Percentiles rank a stretch among this genome's conserved stretches.
Evolutionary conservation across 2,329 filamentous ascomycete genomes (phyloP).

Genomic region (Beauveria sp.): DNA sequence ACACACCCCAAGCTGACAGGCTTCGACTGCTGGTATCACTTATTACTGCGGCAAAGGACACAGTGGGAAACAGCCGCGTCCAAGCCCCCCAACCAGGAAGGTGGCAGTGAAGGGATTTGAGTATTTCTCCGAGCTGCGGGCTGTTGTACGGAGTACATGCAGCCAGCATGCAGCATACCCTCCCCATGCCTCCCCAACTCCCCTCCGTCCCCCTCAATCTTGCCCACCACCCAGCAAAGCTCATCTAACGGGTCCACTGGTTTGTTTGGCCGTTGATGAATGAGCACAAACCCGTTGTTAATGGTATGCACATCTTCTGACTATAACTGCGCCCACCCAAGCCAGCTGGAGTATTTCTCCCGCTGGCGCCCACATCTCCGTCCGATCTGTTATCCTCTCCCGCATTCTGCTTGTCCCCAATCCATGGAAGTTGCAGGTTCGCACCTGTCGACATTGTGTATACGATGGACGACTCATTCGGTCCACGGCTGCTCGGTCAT

Average conservation of each 20-base stretch:
- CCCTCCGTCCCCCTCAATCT: no score
- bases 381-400: neutral
- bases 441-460: no score
- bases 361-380: no score
- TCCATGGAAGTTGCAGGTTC: neutral
- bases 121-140: no score
- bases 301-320: neutral
- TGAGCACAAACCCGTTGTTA: neutral
- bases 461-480: slow-evolving; percentile 3
- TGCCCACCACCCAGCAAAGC: neutral
- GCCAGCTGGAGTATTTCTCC: no score
- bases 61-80: neutral
- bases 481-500: neutral
- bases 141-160: no score
- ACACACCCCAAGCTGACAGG: no score
- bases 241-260: neutral
- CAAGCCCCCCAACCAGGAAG: neutral
- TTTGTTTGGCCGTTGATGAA: neutral
- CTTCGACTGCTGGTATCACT: neutral
- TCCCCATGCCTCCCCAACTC: no score
- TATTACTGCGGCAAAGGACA: neutral
- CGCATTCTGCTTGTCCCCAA: neutral
- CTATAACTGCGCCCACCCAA: neutral
- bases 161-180: neutral
- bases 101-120: neutral